Percentiles rank a stretch among this genome's conserved stretches.
Conservation (phyloP, 2,329 filamentous ascomycete species). For the Penicillium sumatraense region DNA sequence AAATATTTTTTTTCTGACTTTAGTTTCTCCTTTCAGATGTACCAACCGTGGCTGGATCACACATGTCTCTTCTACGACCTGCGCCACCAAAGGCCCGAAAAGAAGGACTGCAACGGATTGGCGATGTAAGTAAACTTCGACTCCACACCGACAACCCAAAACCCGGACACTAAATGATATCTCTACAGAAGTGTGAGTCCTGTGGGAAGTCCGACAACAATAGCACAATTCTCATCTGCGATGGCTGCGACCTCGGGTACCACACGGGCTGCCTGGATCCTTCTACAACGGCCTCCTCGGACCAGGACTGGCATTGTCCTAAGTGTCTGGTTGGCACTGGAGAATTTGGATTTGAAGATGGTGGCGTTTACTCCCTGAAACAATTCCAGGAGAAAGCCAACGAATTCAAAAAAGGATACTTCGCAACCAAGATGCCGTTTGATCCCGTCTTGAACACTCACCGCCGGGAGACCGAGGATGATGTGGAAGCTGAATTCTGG, state of each 20-base stretch:
- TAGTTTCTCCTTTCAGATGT: slow-evolving; percentile 42
- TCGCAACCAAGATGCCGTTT: slow-evolving; percentile 85
- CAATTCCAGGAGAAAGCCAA: slow-evolving; percentile 96
- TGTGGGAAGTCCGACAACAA: slow-evolving; percentile 80
- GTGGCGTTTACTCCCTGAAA: slow-evolving; percentile 89
- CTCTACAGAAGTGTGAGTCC: slow-evolving; percentile 74
- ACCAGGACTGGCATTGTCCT: slow-evolving; percentile 94
- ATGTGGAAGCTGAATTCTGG: slow-evolving; percentile 97
- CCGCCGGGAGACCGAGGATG: slow-evolving; percentile 85
- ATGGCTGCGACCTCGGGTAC: slow-evolving; percentile 87
- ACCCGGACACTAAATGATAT: slow-evolving; percentile 32
- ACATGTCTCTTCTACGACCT: slow-evolving; percentile 93
- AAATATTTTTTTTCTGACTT: background rate
- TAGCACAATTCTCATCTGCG: slow-evolving; percentile 76
- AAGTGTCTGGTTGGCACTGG: slow-evolving; percentile 94
- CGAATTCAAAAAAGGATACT: slow-evolving; percentile 93
- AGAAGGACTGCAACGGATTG: slow-evolving; percentile 60
- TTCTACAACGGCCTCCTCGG: slow-evolving; percentile 74
- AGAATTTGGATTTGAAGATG: slow-evolving; percentile 97
- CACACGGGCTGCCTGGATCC: slow-evolving; percentile 90
- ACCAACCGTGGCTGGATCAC: slow-evolving; percentile 88
- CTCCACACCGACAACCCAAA: slow-evolving; percentile 10
- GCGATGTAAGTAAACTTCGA: slow-evolving; percentile 54
- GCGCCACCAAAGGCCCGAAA: slow-evolving; percentile 65
- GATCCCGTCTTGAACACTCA: slow-evolving; percentile 82